Conservation (phyloP, 805 yeast species). For the Candida succiphila region DNA sequence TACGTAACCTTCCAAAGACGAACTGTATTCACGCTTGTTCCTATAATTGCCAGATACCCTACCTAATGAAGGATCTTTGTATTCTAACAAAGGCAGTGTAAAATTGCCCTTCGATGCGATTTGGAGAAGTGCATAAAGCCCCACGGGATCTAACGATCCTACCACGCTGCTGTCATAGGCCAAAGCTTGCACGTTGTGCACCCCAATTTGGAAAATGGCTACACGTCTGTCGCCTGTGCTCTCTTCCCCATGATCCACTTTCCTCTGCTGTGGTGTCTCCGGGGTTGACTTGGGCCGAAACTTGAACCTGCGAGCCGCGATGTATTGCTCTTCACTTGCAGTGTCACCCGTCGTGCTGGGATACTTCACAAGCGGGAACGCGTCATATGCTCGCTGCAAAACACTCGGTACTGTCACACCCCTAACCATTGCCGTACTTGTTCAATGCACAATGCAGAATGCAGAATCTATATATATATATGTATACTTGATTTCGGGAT, state of each 20-base stretch:
- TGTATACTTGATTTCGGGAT: too few species aligned
- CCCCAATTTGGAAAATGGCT: slow-evolving; percentile 41
- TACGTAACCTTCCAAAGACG: slow-evolving; percentile 21
- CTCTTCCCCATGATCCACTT: slow-evolving; percentile 2
- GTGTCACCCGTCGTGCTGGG: slow-evolving; percentile 19
- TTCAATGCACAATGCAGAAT: too few species aligned
- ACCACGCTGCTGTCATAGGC: slow-evolving; percentile 17
- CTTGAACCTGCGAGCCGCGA: slow-evolving; percentile 14
- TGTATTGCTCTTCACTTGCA: slow-evolving; percentile 3
- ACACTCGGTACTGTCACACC: too few species aligned
- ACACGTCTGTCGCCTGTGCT: slow-evolving; percentile 17
- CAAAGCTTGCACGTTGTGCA: slow-evolving; percentile 32
- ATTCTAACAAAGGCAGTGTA: slow-evolving; percentile 27
- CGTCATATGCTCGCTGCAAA: too few species aligned
- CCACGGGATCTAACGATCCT: slow-evolving; percentile 51
- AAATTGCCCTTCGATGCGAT: slow-evolving; percentile 34
- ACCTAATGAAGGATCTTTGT: not conserved
- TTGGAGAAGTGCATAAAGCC: slow-evolving; percentile 36
- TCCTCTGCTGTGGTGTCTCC: not conserved
- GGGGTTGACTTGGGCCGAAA: too few species aligned
- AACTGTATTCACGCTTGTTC: not conserved
- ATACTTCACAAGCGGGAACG: slow-evolving; percentile 39
- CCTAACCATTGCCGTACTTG: too few species aligned
- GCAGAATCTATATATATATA: too few species aligned
- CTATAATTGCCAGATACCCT: too few species aligned